A percentile compares a stretch with the other conserved stretches of the same genome.
phyloP scores from a whole-genome alignment of 2,329 filamentous ascomycete genomes.

The Penicillium sp. region DNA sequence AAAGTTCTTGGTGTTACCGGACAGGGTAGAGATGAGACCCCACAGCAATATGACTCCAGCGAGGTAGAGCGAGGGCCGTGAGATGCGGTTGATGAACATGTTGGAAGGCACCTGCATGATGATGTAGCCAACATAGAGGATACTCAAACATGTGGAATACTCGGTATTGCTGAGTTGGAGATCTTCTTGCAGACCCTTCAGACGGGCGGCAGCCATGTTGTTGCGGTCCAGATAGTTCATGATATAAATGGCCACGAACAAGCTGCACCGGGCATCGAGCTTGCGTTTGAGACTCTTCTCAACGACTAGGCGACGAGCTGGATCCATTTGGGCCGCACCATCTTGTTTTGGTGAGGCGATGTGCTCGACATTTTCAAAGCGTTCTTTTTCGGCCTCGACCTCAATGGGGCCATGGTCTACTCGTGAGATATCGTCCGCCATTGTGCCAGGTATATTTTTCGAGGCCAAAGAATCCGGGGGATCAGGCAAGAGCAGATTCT shows the following conservation, averaged over 20 bases:
- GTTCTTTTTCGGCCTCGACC: constrained; percentile 21
- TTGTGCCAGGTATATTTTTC: constrained; percentile 9
- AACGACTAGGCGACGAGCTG: constrained; percentile 21
- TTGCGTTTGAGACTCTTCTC: constrained; percentile 31
- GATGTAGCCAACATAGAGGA: constrained; percentile 50
- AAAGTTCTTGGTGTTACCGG: constrained; percentile 45
- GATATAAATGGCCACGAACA: constrained; percentile 29
- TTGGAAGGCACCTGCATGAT: constrained; percentile 50
- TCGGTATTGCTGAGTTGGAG: constrained; percentile 36
- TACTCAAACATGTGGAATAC: constrained; percentile 44
- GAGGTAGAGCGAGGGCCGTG: constrained; percentile 47
- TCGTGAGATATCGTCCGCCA: constrained; percentile 25
- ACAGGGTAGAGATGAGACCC: constrained; percentile 61
- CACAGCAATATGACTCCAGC: constrained; percentile 54
- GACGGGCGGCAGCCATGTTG: constrained; percentile 42
- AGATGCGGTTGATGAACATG: constrained; percentile 47
- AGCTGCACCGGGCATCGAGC: constrained; percentile 28
- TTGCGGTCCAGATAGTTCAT: constrained; percentile 44
- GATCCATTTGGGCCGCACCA: constrained; percentile 20
- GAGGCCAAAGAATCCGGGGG: not conserved
- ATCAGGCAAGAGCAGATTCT: not conserved
- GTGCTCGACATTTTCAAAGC: constrained; percentile 21
- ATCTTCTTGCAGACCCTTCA: constrained; percentile 42
- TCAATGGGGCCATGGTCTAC: constrained; percentile 10
- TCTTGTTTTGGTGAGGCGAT: constrained; percentile 10